Evolutionary conservation across 108 stramenopile genomes (phyloP).

Genomic region (Nitzschia palea): DNA sequence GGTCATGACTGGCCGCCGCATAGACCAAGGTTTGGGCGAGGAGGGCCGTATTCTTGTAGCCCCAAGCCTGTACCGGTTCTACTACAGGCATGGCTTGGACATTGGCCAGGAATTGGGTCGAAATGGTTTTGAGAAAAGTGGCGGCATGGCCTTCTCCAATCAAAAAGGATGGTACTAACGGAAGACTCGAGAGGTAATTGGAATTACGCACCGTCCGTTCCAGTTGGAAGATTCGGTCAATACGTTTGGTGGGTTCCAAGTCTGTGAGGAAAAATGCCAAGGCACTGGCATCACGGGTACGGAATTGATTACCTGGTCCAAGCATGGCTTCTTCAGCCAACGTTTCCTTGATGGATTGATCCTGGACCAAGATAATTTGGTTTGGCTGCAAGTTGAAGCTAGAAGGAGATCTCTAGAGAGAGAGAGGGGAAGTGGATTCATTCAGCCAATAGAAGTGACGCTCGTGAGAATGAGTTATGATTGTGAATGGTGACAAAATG

Average conservation of each 20-base stretch:
- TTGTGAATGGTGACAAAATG: no score
- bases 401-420: conserved; percentile 78
- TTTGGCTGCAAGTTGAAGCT: conserved; percentile 87
- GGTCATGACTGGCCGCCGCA: conserved; percentile 67
- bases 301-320: conserved; percentile 75
- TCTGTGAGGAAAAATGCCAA: conserved; percentile 79
- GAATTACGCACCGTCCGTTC: conserved; percentile 59
- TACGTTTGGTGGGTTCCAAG: conserved; percentile 67
- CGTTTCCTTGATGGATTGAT: conserved; percentile 42
- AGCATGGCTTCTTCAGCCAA: conserved; percentile 72
- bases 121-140: conserved; percentile 57
- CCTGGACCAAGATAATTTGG: conserved; percentile 71
- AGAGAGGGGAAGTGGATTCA: no score
- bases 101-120: conserved; percentile 48
- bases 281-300: conserved; percentile 63
- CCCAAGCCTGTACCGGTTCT: conserved; percentile 74
- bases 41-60: conserved; percentile 71
- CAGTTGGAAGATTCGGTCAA: conserved; percentile 60
- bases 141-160: conserved; percentile 75
- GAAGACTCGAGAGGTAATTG: conserved; percentile 62
- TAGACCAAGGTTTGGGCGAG: conserved; percentile 57
- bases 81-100: conserved; percentile 72
- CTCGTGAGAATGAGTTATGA: no score
- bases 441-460: no score
- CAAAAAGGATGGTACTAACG: conserved; percentile 66